Conservation (phyloP, 495 filamentous ascomycete species). For the Aspergillus heteromorphus region DNA sequence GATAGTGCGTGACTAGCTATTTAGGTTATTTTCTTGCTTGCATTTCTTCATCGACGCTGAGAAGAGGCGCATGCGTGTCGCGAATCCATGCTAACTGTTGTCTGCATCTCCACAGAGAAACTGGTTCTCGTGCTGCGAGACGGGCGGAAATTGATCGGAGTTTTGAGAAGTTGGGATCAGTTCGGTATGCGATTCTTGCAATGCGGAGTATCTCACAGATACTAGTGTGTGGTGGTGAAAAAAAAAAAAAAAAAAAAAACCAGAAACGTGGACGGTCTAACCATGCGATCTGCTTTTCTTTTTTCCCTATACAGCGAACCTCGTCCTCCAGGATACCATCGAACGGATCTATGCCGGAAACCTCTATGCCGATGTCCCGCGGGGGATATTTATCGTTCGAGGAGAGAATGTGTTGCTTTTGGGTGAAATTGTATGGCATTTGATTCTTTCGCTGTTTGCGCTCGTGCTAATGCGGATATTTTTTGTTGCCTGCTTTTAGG, state of each 20-base stretch:
- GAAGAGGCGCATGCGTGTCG: not conserved
- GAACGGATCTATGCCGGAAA: conserved; percentile 73
- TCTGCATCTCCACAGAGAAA: too few species aligned
- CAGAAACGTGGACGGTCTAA: conserved; percentile 10
- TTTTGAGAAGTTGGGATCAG: conserved; percentile 95
- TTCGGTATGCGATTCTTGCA: conserved; percentile 61
- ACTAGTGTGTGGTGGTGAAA: not conserved
- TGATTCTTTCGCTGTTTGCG: not conserved
- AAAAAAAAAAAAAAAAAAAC: too few species aligned
- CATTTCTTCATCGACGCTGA: too few species aligned
- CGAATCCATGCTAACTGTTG: not conserved
- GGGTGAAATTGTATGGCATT: conserved; percentile 71
- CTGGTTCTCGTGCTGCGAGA: conserved; percentile 84
- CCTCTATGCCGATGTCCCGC: conserved; percentile 73
- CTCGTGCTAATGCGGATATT: conserved; percentile 5
- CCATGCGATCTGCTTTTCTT: conserved; percentile 7
- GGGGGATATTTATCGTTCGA: conserved; percentile 82
- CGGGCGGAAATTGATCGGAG: conserved; percentile 86
- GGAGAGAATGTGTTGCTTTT: conserved; percentile 91
- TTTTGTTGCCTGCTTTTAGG: conserved; percentile 37
- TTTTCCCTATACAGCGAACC: conserved; percentile 60
- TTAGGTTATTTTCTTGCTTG: too few species aligned
- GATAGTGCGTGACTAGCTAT: conserved; percentile 74
- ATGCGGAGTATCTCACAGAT: not conserved
- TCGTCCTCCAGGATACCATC: conserved; percentile 85